Conservation (phyloP, 352 stramenopile genomes). For the Hyaloperonospora arabidopsidis region DNA sequence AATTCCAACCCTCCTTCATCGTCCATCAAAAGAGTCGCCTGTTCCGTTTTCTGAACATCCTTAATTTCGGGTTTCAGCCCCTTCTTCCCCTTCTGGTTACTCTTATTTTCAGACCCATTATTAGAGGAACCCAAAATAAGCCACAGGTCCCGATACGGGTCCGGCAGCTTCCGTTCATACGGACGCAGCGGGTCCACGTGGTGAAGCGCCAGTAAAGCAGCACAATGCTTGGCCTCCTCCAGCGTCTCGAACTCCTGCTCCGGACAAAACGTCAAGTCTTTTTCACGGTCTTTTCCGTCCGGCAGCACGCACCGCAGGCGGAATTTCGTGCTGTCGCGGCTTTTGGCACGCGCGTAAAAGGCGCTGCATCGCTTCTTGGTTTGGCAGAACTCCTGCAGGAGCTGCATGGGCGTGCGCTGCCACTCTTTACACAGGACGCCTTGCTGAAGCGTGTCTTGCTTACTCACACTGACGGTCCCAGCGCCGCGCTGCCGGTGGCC, state of each 20-base stretch:
- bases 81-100: background rate
- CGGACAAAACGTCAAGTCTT: constrained; percentile 91
- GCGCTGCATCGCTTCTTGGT: constrained; percentile 83
- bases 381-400: constrained; percentile 92
- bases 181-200: constrained; percentile 90
- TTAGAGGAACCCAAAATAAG: constrained; percentile 29
- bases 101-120: too few species aligned
- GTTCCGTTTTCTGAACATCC: background rate
- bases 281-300: constrained; percentile 89
- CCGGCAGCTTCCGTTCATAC: constrained; percentile 93
- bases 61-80: background rate
- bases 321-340: constrained; percentile 23
- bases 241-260: constrained; percentile 68
- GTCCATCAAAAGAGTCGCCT: background rate
- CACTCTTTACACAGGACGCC: constrained; percentile 90
- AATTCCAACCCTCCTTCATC: background rate
- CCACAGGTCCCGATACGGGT: constrained; percentile 94
- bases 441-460: constrained; percentile 68
- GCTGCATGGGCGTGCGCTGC: constrained; percentile 89
- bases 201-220: constrained; percentile 89
- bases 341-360: constrained; percentile 51
- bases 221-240: constrained; percentile 89
- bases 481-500: constrained; percentile 84
- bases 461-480: constrained; percentile 79
- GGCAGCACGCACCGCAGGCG: constrained; percentile 84